Evolutionary conservation across 1,139 yeast species (phyloP), one percentile per base, ranked within the genome.

Genomic region (Yamadazyma epiphylla): DNA sequence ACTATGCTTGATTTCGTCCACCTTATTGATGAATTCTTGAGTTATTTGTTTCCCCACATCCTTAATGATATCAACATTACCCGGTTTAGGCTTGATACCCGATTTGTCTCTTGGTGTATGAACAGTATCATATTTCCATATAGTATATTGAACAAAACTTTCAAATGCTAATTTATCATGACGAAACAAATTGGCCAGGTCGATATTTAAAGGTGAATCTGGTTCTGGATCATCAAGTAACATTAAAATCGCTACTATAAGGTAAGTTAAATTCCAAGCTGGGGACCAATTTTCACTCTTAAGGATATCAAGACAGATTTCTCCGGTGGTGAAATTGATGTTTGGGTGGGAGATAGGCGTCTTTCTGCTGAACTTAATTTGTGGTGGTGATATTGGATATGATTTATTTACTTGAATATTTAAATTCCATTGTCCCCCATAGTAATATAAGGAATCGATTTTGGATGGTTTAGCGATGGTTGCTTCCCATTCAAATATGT

Each of bases 171-270:
- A 37, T 28, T 52, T 54, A 20, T 77, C 80, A 29, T 63, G 53
- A 36, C 89, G 69, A 36, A 71, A 70, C 29, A 88, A 55, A 46
- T 82, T 85, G n/a, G 95, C 94, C 52, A 86, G 75, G 51, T 88
- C 96, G 16, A 88, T 70, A 49, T 88, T 86, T 28, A 88, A 60
- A 1, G 96, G 96, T 22, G 89, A 79, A 44, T 83, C 83, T 0
- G 94, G 91, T 49, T 83, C 95, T 0, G 95, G 95, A 33, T 78
- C 78, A 33, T 73, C 77, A 14, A 88, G 57, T 39, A 88, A 67
- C 49, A 79, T 70, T 33, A 81, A 60, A 2, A 87, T 75, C 0
- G 95, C 95, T 19, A 77, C 70, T 28, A 85, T 64, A n/a, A 85
- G 70, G 34, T 83, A 70, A 31, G 77, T 64, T 25, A 88, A 52